Conservation (phyloP, 2,329 filamentous ascomycete species). For the Trichophyton verrucosum region DNA sequence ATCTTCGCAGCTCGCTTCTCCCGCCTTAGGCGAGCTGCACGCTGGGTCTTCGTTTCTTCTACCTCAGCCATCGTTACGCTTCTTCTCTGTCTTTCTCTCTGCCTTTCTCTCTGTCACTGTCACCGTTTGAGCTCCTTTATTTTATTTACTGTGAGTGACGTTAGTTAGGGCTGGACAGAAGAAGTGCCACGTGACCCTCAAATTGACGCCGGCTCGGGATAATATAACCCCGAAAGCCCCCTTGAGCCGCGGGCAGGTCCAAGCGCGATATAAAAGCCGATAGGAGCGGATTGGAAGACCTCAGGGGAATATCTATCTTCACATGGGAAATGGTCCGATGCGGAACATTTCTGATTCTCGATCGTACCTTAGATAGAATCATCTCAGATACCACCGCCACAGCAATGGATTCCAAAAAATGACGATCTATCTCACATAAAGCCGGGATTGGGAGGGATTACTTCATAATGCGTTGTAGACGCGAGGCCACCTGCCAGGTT, state of each 20-base stretch:
- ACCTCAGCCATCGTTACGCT: not conserved
- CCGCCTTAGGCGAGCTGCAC: slow-evolving; percentile 47
- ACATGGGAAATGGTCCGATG: too few relatives aligned
- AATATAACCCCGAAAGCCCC: not conserved
- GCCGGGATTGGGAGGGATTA: not conserved
- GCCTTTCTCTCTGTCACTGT: too few relatives aligned
- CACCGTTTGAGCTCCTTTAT: too few relatives aligned
- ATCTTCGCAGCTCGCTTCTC: slow-evolving; percentile 54
- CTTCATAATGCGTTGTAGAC: not conserved
- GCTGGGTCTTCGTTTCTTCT: slow-evolving; percentile 37
- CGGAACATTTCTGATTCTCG: not conserved
- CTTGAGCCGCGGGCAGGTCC: too few relatives aligned
- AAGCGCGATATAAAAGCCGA: not conserved
- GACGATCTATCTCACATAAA: not conserved
- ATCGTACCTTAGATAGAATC: not conserved
- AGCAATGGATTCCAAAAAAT: not conserved
- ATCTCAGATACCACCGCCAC: not conserved
- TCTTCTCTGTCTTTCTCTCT: not conserved
- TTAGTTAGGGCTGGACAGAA: not conserved
- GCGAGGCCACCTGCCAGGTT: not conserved
- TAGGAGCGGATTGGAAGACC: too few relatives aligned
- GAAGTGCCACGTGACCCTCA: not conserved
- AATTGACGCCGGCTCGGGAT: not conserved
- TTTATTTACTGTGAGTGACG: not conserved
- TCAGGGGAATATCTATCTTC: too few relatives aligned